phyloP scores from a whole-genome alignment of 371 early-diverging fungal species.

The Umbelopsis sp. region DNA sequence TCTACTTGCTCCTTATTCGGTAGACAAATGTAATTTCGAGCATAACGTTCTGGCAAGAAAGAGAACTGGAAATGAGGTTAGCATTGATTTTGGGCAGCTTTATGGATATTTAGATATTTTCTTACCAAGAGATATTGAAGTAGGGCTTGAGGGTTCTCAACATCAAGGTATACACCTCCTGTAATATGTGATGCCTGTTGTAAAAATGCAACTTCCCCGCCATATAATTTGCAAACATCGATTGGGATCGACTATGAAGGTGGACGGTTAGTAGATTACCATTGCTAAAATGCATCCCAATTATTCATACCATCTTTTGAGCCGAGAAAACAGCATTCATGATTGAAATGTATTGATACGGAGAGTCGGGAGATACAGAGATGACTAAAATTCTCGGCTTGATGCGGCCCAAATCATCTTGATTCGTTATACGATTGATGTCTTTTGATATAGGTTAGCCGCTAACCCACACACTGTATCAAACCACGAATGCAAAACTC shows the following conservation, averaged over 20 bases:
- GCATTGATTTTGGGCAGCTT: no score
- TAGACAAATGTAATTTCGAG: slow-evolving; percentile 70
- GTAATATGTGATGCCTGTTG: slow-evolving; percentile 94
- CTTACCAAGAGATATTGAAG: slow-evolving; percentile 86
- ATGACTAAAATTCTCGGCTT: slow-evolving; percentile 85
- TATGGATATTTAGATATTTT: no score
- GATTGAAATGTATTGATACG: slow-evolving; percentile 89
- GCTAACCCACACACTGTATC: background rate
- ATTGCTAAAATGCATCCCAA: background rate
- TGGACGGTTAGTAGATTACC: background rate
- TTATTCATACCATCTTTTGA: slow-evolving; percentile 74
- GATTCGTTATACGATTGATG: slow-evolving; percentile 65
- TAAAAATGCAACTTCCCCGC: slow-evolving; percentile 83
- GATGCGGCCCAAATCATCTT: slow-evolving; percentile 61
- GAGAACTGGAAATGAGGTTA: slow-evolving; percentile 56
- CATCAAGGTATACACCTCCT: slow-evolving; percentile 78
- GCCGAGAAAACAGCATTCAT: slow-evolving; percentile 98
- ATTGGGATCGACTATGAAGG: slow-evolving; percentile 72
- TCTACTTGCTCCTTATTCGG: slow-evolving; percentile 87
- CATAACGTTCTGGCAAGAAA: slow-evolving; percentile 81
- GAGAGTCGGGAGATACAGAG: slow-evolving; percentile 85
- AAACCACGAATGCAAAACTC: slow-evolving; percentile 20
- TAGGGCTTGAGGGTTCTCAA: slow-evolving; percentile 68
- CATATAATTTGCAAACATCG: slow-evolving; percentile 86
- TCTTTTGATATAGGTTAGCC: slow-evolving; percentile 37